Evolutionary conservation across 129 eudicot species (phyloP), one percentile per base, ranked within the genome.

Genomic region (Ambrosia trifida): DNA sequence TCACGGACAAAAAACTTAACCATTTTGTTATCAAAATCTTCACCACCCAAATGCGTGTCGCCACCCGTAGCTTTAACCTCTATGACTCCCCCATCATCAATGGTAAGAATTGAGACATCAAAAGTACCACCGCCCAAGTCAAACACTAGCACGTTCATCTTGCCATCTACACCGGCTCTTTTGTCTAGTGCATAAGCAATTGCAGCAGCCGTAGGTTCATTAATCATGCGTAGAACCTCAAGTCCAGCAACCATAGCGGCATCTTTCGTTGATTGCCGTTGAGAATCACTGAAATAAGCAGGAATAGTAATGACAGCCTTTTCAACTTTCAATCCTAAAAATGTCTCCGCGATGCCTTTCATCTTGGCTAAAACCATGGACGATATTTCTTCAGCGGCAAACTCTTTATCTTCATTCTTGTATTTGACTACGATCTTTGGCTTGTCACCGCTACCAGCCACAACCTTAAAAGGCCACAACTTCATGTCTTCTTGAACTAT

Each of bases 261-360:
- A 68, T 76, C 81, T 58, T 76, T 76, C 6, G 75, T 76, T 5
- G 81, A 71, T 62, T 76, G 75, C 0, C 80, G 66, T 45, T 76
- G 81, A 1, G 75, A 76, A 45, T 68, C 81, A 18, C 47, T 76
- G 76, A 76, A 76, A 53, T 76, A 68, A 4, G 81, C 81, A n/a
- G 81, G 81, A 53, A 69, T 70, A 4, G 81, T 76, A 10, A 76
- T 54, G 32, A 76, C 81, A 8, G 81, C 81, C 64, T 76, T 76
- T 43, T 76, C 70, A 14, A 76, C 67, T 3, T 69, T 7, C 20
- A 35, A 7, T 4, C 81, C 81, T 6, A 76, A 45, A 10, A 68
- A 76, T 13, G 62, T 73, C 69, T 76, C 80, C 1, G 80, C 80
- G 3, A 45, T 40, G 19, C 62, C 80, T 68, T 63, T 76, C 74